Percentiles rank a stretch among this genome's conserved stretches.
Evolutionary conservation across 2,329 filamentous ascomycete genomes (phyloP).

Genomic region (Coleophoma cylindrospora): DNA sequence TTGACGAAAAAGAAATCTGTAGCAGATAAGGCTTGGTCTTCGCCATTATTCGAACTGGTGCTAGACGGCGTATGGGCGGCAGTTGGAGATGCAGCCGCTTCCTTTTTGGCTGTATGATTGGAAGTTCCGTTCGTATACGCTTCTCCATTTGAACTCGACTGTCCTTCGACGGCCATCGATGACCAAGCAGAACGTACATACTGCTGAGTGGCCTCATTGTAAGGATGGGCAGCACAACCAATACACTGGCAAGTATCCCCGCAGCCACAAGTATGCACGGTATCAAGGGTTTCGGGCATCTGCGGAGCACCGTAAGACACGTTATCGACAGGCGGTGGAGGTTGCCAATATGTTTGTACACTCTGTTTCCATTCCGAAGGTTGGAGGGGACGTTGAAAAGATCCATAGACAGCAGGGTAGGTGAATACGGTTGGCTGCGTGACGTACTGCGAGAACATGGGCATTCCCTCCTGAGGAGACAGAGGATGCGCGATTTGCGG

Average conservation of each 20-base stretch:
- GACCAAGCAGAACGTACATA: slow-evolving; percentile 42
- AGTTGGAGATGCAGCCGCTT: slow-evolving; percentile 16
- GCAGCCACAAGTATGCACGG: slow-evolving; percentile 50
- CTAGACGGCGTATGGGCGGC: slow-evolving; percentile 21
- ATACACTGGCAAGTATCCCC: slow-evolving; percentile 63
- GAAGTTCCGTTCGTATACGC: slow-evolving; percentile 10
- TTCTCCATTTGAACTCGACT: slow-evolving; percentile 6
- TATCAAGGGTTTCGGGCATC: slow-evolving; percentile 26
- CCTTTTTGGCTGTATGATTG: slow-evolving; percentile 3
- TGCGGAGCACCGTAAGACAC: slow-evolving; percentile 25
- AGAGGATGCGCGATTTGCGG: slow-evolving; percentile 20
- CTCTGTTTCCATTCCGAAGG: slow-evolving; percentile 47
- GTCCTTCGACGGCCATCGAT: slow-evolving; percentile 16
- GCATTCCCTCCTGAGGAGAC: slow-evolving; percentile 14
- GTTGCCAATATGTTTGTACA: slow-evolving; percentile 34
- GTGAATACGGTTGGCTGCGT: slow-evolving; percentile 42
- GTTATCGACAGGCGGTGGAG: slow-evolving; percentile 14
- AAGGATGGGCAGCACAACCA: slow-evolving; percentile 63
- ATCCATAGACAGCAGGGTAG: slow-evolving; percentile 49
- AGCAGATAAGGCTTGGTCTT: slow-evolving; percentile 42
- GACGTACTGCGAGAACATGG: slow-evolving; percentile 18
- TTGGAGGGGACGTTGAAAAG: slow-evolving; percentile 48
- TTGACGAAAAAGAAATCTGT: slow-evolving; percentile 57
- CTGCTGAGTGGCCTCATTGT: slow-evolving; percentile 57
- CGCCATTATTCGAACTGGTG: slow-evolving; percentile 23